Conservation (phyloP, 2,329 filamentous ascomycete species). For the Xylariaceae sp. region DNA sequence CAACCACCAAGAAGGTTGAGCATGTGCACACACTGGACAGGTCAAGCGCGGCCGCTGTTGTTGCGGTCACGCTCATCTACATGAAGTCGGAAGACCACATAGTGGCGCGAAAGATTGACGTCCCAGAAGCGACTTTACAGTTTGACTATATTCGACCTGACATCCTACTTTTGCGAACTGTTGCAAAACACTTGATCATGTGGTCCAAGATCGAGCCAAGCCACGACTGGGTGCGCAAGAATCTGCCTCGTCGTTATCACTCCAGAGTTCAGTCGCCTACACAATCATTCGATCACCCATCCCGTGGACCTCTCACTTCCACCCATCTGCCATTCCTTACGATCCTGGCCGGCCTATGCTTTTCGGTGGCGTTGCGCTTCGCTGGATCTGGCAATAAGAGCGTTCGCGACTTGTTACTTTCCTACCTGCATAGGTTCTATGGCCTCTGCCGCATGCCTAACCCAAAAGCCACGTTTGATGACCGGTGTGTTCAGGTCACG, state of each 20-base stretch:
- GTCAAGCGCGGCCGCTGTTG: constrained; percentile 86
- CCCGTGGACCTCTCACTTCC: constrained; percentile 54
- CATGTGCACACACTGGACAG: constrained; percentile 90
- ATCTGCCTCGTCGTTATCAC: constrained; percentile 68
- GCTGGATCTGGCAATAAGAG: constrained; percentile 66
- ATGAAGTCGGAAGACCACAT: constrained; percentile 92
- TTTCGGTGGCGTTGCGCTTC: constrained; percentile 69
- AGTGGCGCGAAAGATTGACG: constrained; percentile 85
- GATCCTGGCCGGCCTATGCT: constrained; percentile 84
- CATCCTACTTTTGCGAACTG: constrained; percentile 81
- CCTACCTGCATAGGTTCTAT: constrained; percentile 83
- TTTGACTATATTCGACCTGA: constrained; percentile 96
- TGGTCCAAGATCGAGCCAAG: constrained; percentile 79
- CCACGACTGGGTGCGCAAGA: constrained; percentile 69
- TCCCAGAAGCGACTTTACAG: constrained; percentile 83
- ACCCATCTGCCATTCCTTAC: constrained; percentile 90
- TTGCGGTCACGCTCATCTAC: constrained; percentile 87
- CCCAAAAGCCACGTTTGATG: constrained; percentile 63
- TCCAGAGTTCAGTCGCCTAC: constrained; percentile 53
- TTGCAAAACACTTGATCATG: constrained; percentile 87
- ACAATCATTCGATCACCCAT: constrained; percentile 39
- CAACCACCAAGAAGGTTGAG: constrained; percentile 85
- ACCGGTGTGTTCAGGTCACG: constrained; percentile 75
- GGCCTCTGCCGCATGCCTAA: constrained; percentile 55
- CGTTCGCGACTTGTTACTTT: constrained; percentile 77